These are phyloP conservation scores for Laetiporus sulphureus DNA, from an alignment of 1,284 basidiomycete species.

Conservation along the genomic window DNA sequence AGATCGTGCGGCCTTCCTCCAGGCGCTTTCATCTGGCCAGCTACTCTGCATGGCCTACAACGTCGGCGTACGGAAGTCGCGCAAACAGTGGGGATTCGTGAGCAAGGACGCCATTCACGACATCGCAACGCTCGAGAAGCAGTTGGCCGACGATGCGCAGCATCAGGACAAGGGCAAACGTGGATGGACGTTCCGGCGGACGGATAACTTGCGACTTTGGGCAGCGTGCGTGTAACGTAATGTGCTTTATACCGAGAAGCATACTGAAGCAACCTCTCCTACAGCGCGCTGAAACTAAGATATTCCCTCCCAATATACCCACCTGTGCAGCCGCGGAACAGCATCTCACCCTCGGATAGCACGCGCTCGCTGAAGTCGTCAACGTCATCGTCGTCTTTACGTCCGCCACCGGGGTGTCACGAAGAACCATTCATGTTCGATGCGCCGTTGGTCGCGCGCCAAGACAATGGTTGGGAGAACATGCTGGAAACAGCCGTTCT, in stretches of 20 bases:
- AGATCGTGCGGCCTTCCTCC: constrained; percentile 39
- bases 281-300: constrained; percentile 73
- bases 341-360: constrained; percentile 17
- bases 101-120: constrained; percentile 74
- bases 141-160: constrained; percentile 28
- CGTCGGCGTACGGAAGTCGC: constrained; percentile 67
- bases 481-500: constrained; percentile 64
- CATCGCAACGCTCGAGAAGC: constrained; percentile 55
- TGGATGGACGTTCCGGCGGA: constrained; percentile 77
- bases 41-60: constrained; percentile 80
- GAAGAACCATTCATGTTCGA: constrained; percentile 55
- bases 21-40: constrained; percentile 70
- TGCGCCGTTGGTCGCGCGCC: constrained; percentile 62
- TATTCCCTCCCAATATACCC: constrained; percentile 66
- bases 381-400: constrained; percentile 19
- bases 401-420: constrained; percentile 20
- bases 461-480: constrained; percentile 72
- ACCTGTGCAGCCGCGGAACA: constrained; percentile 32
- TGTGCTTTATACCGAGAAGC: neutral
- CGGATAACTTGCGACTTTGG: constrained; percentile 79
- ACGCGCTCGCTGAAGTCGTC: constrained; percentile 24
- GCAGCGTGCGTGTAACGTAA: constrained; percentile 51
- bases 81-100: constrained; percentile 85
- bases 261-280: constrained; percentile 1
- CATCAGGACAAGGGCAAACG: constrained; percentile 30